Conservation (phyloP, 306 rosid species). For the Rosa lucieae region DNA sequence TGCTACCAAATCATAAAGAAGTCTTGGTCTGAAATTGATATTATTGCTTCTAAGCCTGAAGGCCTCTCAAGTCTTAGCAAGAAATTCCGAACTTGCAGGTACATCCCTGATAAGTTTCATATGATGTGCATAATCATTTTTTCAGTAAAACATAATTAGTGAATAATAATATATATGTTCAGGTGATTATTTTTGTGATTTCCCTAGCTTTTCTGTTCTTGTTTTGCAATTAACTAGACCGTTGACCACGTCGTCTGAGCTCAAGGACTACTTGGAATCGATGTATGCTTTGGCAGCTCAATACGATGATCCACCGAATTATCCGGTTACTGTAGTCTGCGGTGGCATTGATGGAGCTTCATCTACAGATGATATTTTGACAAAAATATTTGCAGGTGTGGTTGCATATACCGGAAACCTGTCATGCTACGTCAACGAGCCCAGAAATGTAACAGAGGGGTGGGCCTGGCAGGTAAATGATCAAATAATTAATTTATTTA, state of each 20-base stretch:
- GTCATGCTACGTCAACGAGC: constrained; percentile 49
- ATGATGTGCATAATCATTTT: not conserved
- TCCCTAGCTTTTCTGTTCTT: not conserved
- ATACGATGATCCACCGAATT: constrained; percentile 51
- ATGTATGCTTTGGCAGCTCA: constrained; percentile 49
- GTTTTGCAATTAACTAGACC: constrained; percentile 34
- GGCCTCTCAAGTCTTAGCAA: constrained; percentile 59
- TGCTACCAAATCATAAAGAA: constrained; percentile 34
- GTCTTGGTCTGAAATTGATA: constrained; percentile 68
- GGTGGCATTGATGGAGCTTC: constrained; percentile 54
- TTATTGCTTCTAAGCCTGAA: constrained; percentile 34
- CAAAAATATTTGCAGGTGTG: constrained; percentile 60
- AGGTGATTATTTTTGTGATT: not conserved
- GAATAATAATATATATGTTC: not conserved
- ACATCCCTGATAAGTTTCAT: too few species aligned
- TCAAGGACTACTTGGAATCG: constrained; percentile 24
- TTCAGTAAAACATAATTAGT: too few species aligned
- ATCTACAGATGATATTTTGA: constrained; percentile 30
- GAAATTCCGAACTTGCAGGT: constrained; percentile 56
- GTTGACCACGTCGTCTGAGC: constrained; percentile 34
- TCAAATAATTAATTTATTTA: not conserved
- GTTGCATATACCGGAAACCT: constrained; percentile 39
- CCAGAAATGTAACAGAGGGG: constrained; percentile 29
- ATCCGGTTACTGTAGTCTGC: constrained; percentile 57
- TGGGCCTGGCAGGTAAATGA: constrained; percentile 84